Evolutionary conservation across 805 yeast genomes (phyloP), one percentile per base, ranked within the genome.

Genomic region (Yamadazyma phyllophila): DNA sequence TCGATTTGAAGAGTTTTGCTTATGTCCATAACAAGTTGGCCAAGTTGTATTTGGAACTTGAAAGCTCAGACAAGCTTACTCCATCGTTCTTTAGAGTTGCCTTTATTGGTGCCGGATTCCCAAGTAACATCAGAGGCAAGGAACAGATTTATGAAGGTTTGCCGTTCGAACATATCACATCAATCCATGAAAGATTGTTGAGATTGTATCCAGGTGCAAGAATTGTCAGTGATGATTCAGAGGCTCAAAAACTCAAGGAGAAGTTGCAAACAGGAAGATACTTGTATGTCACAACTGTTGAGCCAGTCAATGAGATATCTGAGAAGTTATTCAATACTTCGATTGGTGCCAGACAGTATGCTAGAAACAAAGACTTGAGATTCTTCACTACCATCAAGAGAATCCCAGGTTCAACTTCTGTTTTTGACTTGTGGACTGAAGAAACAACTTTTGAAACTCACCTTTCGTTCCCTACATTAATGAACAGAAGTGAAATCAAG

Each of bases 21-120:
- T 78, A 72, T 59, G 88, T 82, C 47, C 88, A 86, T 60, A 73
- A 76, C 35, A 80, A 82, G 53, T 72, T 89, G 52, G 79, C 90
- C 15, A 76, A 77, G 49, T 65, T 88, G n/a, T 90, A 85, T 64
- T 65, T 72, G 14, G 82, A 78, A 40, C 70, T 88, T 50, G 88
- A 84, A 58, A 72, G 77, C 12, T 74, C 83, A 8, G 95, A 87
- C 58, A 77, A 91, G 58, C 69, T 83, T 46, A 80, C 84, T 15
- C 88, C 96, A 20, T 81, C 89, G 6, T 89, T 78, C 62, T 89
- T 87, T 73, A 78, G 84, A 59, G 88, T 89, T 44, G 76, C 86
- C 15, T 88, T 85, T 58, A 77, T 86, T 60, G 97, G 97, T 12
- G 78, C 76, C 43, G 96, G 96, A 2, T 89, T 89, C 74, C 96